Base-by-base conservation (phyloP, 1,284 basidiomycete species). In the Cryptococcus deneoformans region DNA sequence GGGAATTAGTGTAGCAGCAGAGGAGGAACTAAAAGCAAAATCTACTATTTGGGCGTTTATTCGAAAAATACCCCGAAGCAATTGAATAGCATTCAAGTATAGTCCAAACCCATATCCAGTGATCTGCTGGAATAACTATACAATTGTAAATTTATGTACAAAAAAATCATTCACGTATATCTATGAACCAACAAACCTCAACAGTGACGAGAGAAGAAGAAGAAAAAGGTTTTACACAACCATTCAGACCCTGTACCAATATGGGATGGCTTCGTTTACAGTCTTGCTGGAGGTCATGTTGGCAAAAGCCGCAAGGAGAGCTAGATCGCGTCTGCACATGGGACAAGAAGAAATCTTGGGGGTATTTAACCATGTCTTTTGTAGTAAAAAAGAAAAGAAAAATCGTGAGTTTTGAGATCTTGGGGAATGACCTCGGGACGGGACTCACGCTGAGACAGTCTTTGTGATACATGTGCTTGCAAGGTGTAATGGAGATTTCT, bases 381-480 rank as follows among this genome's bases (percentile, higher is more conserved):
- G 29, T 29, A 29, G 29, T 29, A 29, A 53, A 2, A 2, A 5
- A 34, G 10, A 1, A 8, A 10, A 35, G 34, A 2, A 38, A 24
- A 11, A 35, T 29, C 16, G 12, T 37, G 16, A 9, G 29, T 12
- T 39, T 1, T 37, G 4, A 29, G 3, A 29, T 29, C 29, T 16
- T 50, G 46, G 16, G 24, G 29, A 29, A 29, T 29, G 29, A 29
- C 29, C 29, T 29, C 29, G 3, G 44, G 35, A 29, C 16, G 10
- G 10, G 6, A 66, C 72, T 66, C 40, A 72, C 71, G 9, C 63
- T 61, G 1, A 75, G 62, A 50, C 73, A 73, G 7, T 54, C 49
- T 10, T 65, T 51, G 50, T 75, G 73, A 60, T 71, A 75, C 71
- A 75, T 73, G 63, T 75, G 73, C 44, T 68, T 66, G 57, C 73